Evolutionary conservation across 1,284 basidiomycete species (phyloP).

Genomic region (Trichosporon ovoides): DNA sequence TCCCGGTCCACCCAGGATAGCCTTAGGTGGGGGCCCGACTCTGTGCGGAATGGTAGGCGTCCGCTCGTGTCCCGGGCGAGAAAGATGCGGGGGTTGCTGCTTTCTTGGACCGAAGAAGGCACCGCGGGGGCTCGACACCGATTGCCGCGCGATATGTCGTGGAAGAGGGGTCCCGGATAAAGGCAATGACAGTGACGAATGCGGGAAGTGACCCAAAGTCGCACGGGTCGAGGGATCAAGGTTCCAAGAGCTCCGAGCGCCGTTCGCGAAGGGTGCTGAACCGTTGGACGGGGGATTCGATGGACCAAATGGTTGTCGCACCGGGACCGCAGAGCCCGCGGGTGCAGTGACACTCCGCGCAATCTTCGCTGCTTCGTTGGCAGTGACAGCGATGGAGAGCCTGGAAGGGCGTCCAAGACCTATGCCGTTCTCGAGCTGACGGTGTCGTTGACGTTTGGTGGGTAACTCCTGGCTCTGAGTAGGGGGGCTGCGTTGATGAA

Average conservation of each 20-base stretch:
- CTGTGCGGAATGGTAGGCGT: constrained; percentile 7
- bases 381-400: not conserved
- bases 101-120: not conserved
- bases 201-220: constrained; percentile 17
- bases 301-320: not conserved
- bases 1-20: constrained; percentile 38
- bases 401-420: not conserved
- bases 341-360: not conserved
- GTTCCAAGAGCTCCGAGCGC: constrained; percentile 8
- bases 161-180: constrained; percentile 10
- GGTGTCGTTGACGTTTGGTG: not conserved
- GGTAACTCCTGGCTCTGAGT: not conserved
- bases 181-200: constrained; percentile 14
- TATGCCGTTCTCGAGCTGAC: not conserved
- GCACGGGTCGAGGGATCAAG: constrained; percentile 16
- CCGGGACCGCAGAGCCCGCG: not conserved
- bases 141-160: not conserved
- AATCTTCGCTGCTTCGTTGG: not conserved
- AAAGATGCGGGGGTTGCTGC: not conserved
- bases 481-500: not conserved
- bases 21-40: constrained; percentile 37
- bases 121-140: not conserved
- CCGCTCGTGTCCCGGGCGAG: constrained; percentile 9
- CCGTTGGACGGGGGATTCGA: not conserved
- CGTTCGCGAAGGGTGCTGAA: not conserved